Base-by-base conservation (phyloP, 2,329 filamentous ascomycete genomes). In the Calonectria pauciramosa region DNA sequence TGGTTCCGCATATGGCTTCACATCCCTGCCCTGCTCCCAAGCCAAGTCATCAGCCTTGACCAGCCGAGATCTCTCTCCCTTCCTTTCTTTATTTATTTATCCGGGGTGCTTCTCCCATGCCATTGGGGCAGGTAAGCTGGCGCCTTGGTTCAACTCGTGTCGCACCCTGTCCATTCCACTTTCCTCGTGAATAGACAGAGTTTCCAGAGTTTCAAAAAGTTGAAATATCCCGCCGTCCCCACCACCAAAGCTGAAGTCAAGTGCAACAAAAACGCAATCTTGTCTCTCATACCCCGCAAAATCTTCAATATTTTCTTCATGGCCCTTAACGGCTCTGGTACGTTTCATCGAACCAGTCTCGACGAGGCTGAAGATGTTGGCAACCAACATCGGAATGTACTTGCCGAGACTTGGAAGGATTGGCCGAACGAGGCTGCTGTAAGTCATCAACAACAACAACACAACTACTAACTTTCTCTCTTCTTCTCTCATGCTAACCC, bases 401-500 rank as follows among this genome's bases (percentile, higher is more conserved):
- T 80, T 18, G 78, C 78, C 5, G 77, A 82, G 47, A 79, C 83
- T 3, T 89, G 86, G 80, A 84, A 83, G 47, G 80, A 86, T 7
- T 89, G 88, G 88, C 88, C 88, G 9, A 89, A 89, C 23, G 85
- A 88, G 74, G 87, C 87, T 7, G 88, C 86, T 1, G 88, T 88
- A 82, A 78, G 84, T 74, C 1, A 14, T 14, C 18, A 11, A 9
- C 4, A 2, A 2, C 1, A 14, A 38, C 13, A 3, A 3, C 10
- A 20, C 13, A 14, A n/a, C 20, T 36, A 34, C 52, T 23, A n/a
- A 26, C 66, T 18, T 26, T 5, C 14, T 26, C 26, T 16, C 4
- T 26, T 11, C 47, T 14, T 10, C 34, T 18, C 56, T 47, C 18
- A 60, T 18, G 5, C 51, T 52, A n/a, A 51, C 32, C 1, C 16